Evolutionary conservation across 148 eudicot genomes (phyloP), one percentile per base, ranked within the genome.

Genomic region (Bassia scoparia): DNA sequence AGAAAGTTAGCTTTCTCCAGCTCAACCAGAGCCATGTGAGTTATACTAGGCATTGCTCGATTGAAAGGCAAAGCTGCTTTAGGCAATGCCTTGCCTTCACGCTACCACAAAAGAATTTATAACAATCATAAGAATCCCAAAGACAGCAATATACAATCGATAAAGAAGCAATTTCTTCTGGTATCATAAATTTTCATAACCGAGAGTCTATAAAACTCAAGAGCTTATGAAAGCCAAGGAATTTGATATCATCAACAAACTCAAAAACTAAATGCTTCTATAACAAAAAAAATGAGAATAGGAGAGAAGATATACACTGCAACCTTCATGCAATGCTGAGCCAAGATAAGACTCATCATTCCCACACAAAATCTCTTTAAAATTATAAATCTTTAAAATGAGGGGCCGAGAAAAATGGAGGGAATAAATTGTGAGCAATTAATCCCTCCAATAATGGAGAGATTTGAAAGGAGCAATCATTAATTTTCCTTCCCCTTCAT

Each of bases 11-110:
- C 99, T 79, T 78, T 88, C 78, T 91, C 94, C 68, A 95, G 83
- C 78, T 80, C 94, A 84, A 91, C 96, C 82, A 95, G 79, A 76
- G 99, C 97, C 97, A 95, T 95, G 73, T 95, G 99, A 43, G 99
- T 95, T 72, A 74, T 80, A 83, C 99, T 83, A 38, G 99, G 99
- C 82, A 83, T 85, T 67, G 99, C 99, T 58, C 97, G 90, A 83
- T 90, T 90, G 82, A 95, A 95, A 73, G 99, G 99, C 78, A 95
- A 74, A 35, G 97, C 88, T 64, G 96, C 92, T 78, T 89, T 86
- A 60, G 97, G 90, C 37, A 92, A 77, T 65, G 86, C 89, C 86
- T 89, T 92, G 54, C 89, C 90, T 79, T 83, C 88, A 7, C 83
- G 87, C 90, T 89, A 89, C 81, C 66, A 74, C 60, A 75, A 69